Base-by-base conservation (phyloP, 495 filamentous ascomycete species). In the Xylaria flabelliformis region DNA sequence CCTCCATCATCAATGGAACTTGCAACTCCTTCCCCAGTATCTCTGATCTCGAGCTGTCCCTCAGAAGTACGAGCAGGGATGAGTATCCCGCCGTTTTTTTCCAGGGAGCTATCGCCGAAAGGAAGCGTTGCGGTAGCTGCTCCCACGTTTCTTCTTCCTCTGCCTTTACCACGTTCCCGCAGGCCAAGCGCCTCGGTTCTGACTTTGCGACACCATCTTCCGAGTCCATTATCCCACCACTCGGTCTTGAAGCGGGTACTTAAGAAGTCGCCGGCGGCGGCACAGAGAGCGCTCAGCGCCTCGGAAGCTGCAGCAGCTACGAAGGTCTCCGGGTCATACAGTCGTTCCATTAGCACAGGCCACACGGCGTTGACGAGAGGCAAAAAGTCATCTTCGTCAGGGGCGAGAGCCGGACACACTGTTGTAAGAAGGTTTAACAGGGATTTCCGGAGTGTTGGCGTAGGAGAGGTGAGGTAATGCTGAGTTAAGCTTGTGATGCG, bases 311-410 rank as follows among this genome's bases (percentile, higher is more conserved):
- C 85, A 12, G 90, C 85, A 0, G 86, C 88, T n/a, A 97, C 91
- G 73, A 90, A 94, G 0, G 88, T 85, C 79, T 97, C 94, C 34
- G 87, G 80, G 77, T 97, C 92, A 72, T 92, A 86, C 7, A 98
- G 85, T 44, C 93, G 87, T 5, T 87, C 80, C 0, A 92, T 81
- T 12, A 97, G 83, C 6, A 93, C 88, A 0, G 94, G 93, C 94
- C 94, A 99, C 32, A 98, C 81, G 4, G 92, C 92, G 78, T 97
- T 94, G 59, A 98, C 90, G 3, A 98, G 84, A 0, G 96, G 96
- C 1, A 99, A 84, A 77, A 97, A 97, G 15, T 88, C 89, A 62
- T 92, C 88, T 77, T 97, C 91, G 75, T 96, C 90, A 0, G 85
- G 83, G 2, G 91, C 88, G 3, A 98, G 86, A 4, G 90, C 85